phyloP scores from a whole-genome alignment of 371 early-diverging fungal species.

The Blyttiomyces sp. region DNA sequence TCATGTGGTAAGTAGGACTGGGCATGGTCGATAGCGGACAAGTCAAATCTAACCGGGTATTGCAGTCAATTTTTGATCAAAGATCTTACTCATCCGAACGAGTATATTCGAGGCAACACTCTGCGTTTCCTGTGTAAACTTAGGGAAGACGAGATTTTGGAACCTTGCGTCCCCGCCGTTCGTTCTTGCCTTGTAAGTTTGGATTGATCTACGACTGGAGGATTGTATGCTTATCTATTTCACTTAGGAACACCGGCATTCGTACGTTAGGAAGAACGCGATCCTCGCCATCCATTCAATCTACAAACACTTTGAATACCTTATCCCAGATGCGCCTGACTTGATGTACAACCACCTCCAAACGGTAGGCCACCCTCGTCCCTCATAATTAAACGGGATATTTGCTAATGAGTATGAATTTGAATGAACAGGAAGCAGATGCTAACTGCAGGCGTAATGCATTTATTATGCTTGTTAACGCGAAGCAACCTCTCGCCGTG shows the following conservation, averaged over 20 bases:
- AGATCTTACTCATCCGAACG: constrained; percentile 98
- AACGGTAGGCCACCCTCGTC: constrained; percentile 1
- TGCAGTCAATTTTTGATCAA: constrained; percentile 91
- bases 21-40: background rate
- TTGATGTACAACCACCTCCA: constrained; percentile 73
- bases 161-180: constrained; percentile 88
- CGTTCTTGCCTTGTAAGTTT: constrained; percentile 77
- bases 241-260: constrained; percentile 84
- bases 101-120: constrained; percentile 95
- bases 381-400: background rate
- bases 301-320: constrained; percentile 78
- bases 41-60: background rate
- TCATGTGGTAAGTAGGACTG: constrained; percentile 75
- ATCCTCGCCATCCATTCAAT: constrained; percentile 88
- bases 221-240: background rate
- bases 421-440: constrained; percentile 74
- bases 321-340: constrained; percentile 96
- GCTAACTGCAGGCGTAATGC: constrained; percentile 91
- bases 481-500: constrained; percentile 74
- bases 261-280: constrained; percentile 97
- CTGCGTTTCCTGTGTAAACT: constrained; percentile 94
- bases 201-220: background rate
- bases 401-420: background rate
- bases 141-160: constrained; percentile 88
- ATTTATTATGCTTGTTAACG: constrained; percentile 82